These are phyloP conservation scores for Alternaria sp. DNA, from an alignment of 2,329 filamentous ascomycete genomes.

Conservation along the genomic window DNA sequence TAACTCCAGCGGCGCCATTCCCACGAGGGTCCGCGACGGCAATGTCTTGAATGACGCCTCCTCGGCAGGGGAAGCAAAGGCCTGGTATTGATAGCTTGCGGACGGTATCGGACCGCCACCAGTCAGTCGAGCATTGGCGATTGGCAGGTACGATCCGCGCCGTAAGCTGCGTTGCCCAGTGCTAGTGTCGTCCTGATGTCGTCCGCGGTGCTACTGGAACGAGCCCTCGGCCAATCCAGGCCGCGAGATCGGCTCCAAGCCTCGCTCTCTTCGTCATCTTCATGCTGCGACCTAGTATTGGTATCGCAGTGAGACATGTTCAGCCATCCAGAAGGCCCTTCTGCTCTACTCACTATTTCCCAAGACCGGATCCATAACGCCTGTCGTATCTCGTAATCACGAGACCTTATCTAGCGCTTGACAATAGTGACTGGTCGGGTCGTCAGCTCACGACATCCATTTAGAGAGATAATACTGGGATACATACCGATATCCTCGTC, in stretches of 20 bases:
- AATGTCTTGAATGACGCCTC: conserved; percentile 22
- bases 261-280: conserved; percentile 40
- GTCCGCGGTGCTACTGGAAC: conserved; percentile 41
- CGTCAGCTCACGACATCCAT: conserved; percentile 31
- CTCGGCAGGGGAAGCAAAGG: conserved; percentile 26
- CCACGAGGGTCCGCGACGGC: conserved; percentile 27
- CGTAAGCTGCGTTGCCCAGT: conserved; percentile 41
- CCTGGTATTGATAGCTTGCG: conserved; percentile 35
- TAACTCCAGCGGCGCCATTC: conserved; percentile 31
- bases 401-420: conserved; percentile 45
- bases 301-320: conserved; percentile 41
- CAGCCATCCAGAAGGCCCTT: conserved; percentile 37
- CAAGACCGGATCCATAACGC: conserved; percentile 23
- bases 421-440: conserved; percentile 50
- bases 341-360: conserved; percentile 33
- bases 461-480: conserved; percentile 6
- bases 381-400: conserved; percentile 27
- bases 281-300: conserved; percentile 35
- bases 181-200: conserved; percentile 43
- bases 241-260: conserved; percentile 32
- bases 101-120: conserved; percentile 38
- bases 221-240: conserved; percentile 42
- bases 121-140: conserved; percentile 36
- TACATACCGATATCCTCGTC: conserved; percentile 94
- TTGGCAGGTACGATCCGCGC: conserved; percentile 42